phyloP scores from a whole-genome alignment of 2,329 filamentous ascomycete genomes.

The Trichoderma semiorbis region DNA sequence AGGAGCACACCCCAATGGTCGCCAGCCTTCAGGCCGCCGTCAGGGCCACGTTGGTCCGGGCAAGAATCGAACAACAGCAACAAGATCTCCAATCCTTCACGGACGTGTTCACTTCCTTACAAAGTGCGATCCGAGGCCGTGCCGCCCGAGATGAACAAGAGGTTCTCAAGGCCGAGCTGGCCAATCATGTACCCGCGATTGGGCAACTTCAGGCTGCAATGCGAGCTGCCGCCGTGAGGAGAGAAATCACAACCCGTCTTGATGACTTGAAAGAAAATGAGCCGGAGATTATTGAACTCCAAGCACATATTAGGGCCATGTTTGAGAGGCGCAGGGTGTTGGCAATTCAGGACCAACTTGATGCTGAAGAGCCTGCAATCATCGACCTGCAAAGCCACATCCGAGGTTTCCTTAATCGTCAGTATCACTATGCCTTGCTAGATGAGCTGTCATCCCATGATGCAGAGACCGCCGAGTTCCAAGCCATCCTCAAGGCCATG shows the following conservation, averaged over 20 bases:
- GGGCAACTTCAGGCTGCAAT: conserved; percentile 49
- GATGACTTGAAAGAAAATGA: conserved; percentile 47
- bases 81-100: conserved; percentile 49
- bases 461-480: conserved; percentile 64
- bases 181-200: conserved; percentile 41
- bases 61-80: conserved; percentile 48
- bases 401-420: conserved; percentile 64
- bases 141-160: conserved; percentile 44
- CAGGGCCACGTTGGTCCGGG: conserved; percentile 59
- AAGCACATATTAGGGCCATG: conserved; percentile 61
- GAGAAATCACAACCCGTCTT: conserved; percentile 46
- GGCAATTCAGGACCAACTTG: conserved; percentile 52
- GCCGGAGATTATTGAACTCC: conserved; percentile 47
- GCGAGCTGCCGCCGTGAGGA: conserved; percentile 53
- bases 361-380: conserved; percentile 54
- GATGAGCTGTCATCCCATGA: conserved; percentile 67
- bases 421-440: conserved; percentile 59
- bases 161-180: conserved; percentile 47
- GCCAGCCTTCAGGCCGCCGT: conserved; percentile 62
- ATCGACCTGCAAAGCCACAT: conserved; percentile 63
- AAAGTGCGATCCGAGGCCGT: conserved; percentile 44
- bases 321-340: conserved; percentile 51
- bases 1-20: conserved; percentile 48
- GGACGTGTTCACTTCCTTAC: conserved; percentile 47
- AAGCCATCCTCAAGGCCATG: conserved; percentile 75